These are phyloP conservation scores for Phytophthora cryptogea DNA, from an alignment of 352 stramenopile species.

Conservation along the genomic window DNA sequence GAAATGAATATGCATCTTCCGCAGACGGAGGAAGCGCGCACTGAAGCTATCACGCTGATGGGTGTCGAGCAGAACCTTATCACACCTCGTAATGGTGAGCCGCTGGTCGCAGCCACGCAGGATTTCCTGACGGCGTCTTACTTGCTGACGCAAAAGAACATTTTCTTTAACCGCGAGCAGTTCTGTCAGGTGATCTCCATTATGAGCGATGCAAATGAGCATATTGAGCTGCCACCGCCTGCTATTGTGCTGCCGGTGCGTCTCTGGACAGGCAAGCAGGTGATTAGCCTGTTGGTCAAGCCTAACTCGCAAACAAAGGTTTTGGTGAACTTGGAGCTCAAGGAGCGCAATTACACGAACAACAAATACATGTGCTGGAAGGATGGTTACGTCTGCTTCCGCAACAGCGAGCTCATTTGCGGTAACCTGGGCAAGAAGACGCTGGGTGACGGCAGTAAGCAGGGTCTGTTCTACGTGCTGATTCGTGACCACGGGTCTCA, in stretches of 20 bases:
- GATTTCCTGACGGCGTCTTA: conserved; percentile 99
- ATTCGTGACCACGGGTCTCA: conserved; percentile 94
- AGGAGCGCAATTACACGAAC: conserved; percentile 96
- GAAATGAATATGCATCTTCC: conserved; percentile 99
- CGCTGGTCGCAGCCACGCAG: conserved; percentile 97
- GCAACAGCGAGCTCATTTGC: conserved; percentile 97
- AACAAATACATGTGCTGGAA: conserved; percentile 97
- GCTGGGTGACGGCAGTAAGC: conserved; percentile 98
- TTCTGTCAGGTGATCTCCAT: conserved; percentile 96
- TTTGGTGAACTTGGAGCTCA: conserved; percentile 85
- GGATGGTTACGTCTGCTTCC: conserved; percentile 97
- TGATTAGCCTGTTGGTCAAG: conserved; percentile 88
- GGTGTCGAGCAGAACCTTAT: conserved; percentile 98
- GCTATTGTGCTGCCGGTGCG: conserved; percentile 75
- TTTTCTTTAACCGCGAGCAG: conserved; percentile 97
- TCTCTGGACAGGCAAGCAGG: conserved; percentile 99
- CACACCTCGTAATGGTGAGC: conserved; percentile 98
- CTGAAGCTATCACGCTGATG: conserved; percentile 97
- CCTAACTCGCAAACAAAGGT: conserved; percentile 90
- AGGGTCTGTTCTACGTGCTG: conserved; percentile 97
- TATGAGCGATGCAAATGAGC: conserved; percentile 95
- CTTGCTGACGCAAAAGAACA: conserved; percentile 98
- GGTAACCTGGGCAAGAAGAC: conserved; percentile 99
- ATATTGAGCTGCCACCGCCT: conserved; percentile 89
- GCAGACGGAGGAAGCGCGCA: conserved; percentile 98